Evolutionary conservation across 2,329 filamentous ascomycete species (phyloP), one percentile per base, ranked within the genome.

Genomic region (Lachnellula suecica): DNA sequence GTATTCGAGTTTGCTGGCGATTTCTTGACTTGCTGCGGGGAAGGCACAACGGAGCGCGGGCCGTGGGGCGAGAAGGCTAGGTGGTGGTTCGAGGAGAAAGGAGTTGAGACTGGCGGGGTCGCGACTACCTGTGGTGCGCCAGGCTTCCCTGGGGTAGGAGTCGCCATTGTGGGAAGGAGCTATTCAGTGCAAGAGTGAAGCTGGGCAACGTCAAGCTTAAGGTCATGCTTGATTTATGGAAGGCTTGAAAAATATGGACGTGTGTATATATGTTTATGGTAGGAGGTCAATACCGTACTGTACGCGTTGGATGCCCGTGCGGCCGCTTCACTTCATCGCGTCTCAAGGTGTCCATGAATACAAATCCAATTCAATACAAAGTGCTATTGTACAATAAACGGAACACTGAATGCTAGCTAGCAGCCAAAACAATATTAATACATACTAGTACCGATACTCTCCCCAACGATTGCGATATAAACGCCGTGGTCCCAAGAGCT

Each of bases 71-170:
- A 84, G 63, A 85, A 82, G 31, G 77, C 81, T n/a, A 76, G 74
- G 31, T 47, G 79, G 76, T 75, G 75, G 40, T 61, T 61, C 23
- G 62, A 63, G 22, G 82, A 85, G 69, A 86, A 86, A 13, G 83
- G 83, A 2, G 83, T 87, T 31, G 83, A 85, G 22, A 84, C 83
- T n/a, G 83, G 82, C 13, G 84, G 84, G 5, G 83, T 86, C 3
- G 79, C 81, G 45, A 63, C 63, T 3, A 55, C 61, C 19, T 61
- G n/a, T n/a, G n/a, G n/a, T 55, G 5, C 55, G 56, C 40, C 63
- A n/a, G 34, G 63, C 38, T 62, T 64, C 37, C 59, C 59, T 47
- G 64, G 58, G 25, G 66, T 68, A 38, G 66, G 67, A 41, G 67
- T 69, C 4, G 67, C 62, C 67, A 70, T 70, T 27, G 34, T 47